Evolutionary conservation across 2,329 filamentous ascomycete genomes (phyloP).

Genomic region (Arachnopeziza araneosa): DNA sequence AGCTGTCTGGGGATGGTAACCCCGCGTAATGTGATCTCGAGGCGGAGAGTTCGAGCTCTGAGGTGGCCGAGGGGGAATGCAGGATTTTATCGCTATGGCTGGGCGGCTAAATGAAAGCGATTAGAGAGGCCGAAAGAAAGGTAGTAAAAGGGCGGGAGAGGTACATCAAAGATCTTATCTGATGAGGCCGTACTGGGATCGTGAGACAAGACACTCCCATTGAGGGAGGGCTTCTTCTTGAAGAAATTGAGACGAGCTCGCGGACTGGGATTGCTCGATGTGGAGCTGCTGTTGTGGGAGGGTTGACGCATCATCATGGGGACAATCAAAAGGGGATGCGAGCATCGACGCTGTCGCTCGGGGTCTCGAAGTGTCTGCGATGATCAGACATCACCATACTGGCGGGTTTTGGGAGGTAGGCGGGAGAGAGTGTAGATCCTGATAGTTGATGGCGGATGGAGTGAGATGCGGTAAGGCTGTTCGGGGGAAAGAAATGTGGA

Average conservation of each 20-base stretch:
- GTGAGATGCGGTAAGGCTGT: neutral
- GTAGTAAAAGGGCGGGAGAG: neutral
- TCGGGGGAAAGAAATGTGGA: neutral
- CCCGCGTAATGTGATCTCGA: slow-evolving; percentile 7
- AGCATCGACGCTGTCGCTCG: slow-evolving; percentile 5
- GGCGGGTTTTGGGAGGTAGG: neutral
- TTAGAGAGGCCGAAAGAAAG: neutral
- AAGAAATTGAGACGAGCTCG: slow-evolving; percentile 12
- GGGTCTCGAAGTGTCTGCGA: neutral
- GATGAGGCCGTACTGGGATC: neutral
- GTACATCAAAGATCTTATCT: slow-evolving; percentile 17
- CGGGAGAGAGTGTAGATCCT: neutral
- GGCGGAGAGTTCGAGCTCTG: slow-evolving; percentile 18
- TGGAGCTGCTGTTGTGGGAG: slow-evolving; percentile 18
- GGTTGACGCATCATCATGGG: slow-evolving; percentile 17
- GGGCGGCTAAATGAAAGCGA: slow-evolving; percentile 5
- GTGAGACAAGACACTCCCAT: neutral
- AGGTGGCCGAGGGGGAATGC: slow-evolving; percentile 11
- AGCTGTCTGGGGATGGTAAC: slow-evolving; percentile 23
- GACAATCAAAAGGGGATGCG: neutral
- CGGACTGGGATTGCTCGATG: slow-evolving; percentile 15
- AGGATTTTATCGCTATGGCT: slow-evolving; percentile 18
- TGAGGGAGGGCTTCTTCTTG: neutral
- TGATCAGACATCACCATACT: slow-evolving; percentile 11
- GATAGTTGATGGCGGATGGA: neutral